Evolutionary conservation across 2,329 filamentous ascomycete genomes (phyloP), one percentile per base, ranked within the genome.

Genomic region (Aspergillus transmontanensis): DNA sequence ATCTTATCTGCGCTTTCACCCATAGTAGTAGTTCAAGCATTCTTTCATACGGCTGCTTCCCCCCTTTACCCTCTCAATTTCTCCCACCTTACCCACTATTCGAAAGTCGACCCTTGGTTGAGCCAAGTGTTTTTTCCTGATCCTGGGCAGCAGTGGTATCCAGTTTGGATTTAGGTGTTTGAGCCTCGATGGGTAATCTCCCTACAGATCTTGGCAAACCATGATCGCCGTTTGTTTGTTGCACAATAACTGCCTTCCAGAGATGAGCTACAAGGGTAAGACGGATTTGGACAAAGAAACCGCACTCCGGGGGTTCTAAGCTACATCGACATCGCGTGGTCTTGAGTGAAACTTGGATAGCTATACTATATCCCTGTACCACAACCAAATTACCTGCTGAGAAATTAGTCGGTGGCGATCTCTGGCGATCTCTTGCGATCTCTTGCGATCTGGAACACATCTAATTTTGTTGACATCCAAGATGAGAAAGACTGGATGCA

Each of bases 271-370:
- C 51, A 55, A 21, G n/a, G 51, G 16, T 28, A 11, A n/a, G 36
- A 55, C n/a, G n/a, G 26, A 39, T 36, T 26, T 55, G 32, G n/a
- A 55, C 51, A 55, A 55, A 55, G 51, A 39, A 39, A 26, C n/a
- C n/a, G 21, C 34, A 26, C 12, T 55, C 23, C 21, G 21, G 45
- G 16, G n/a, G 30, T 36, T 7, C 30, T 55, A 21, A 30, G 51
- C 36, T 21, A 39, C 51, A 39, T 23, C 16, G 10, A 12, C n/a
- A 14, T 32, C 21, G 51, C 32, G n/a, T 23, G 51, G 51, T 36
- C 7, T 16, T 55, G 14, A 36, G 34, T 39, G 51, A n/a, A 32
- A 55, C 39, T 11, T 11, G 39, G 51, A 36, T 39, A 21, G 11
- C 32, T 41, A 55, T 39, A 39, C 32, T 26, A 11, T 55, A 26